These are phyloP conservation scores for Raphanus raphanistrum DNA, from an alignment of 345 rosid genomes.

Conservation along the genomic window DNA sequence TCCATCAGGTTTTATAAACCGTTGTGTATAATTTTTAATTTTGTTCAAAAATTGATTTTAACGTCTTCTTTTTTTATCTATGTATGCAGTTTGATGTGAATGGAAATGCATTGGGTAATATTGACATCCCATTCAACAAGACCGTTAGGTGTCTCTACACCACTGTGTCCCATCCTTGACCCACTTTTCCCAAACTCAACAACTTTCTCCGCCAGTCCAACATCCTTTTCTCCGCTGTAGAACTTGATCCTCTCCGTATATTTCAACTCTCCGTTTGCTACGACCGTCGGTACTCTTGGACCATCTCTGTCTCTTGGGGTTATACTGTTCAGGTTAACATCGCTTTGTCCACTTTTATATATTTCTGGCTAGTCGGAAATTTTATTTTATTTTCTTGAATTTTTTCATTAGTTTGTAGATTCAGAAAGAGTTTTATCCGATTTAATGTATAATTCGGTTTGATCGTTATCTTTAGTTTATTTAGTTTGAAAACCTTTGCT, in stretches of 20 bases:
- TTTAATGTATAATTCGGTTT: no score
- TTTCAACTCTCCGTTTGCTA: conserved; percentile 84
- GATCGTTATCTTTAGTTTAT: no score
- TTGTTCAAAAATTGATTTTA: not conserved
- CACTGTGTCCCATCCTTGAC: conserved; percentile 51
- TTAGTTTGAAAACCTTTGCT: no score
- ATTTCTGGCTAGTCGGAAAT: not conserved
- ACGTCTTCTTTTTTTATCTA: not conserved
- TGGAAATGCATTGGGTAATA: conserved; percentile 68
- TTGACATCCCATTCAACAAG: conserved; percentile 68
- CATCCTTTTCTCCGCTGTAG: conserved; percentile 58
- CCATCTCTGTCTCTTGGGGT: conserved; percentile 85
- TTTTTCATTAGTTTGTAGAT: not conserved
- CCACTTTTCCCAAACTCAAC: conserved; percentile 83
- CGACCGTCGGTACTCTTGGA: conserved; percentile 74
- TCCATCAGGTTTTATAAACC: conserved; percentile 70
- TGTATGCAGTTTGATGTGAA: conserved; percentile 58
- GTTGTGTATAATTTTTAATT: not conserved
- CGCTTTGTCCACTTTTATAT: no score
- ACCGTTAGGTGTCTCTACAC: conserved; percentile 79
- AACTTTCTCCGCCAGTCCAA: conserved; percentile 40
- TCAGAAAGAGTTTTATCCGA: no score
- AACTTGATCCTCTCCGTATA: conserved; percentile 61
- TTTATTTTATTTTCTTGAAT: not conserved
- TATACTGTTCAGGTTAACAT: conserved; percentile 63